Evolutionary conservation across 208 protist genomes (phyloP).

Genomic region (Leptomonas pyrrhocoris): DNA sequence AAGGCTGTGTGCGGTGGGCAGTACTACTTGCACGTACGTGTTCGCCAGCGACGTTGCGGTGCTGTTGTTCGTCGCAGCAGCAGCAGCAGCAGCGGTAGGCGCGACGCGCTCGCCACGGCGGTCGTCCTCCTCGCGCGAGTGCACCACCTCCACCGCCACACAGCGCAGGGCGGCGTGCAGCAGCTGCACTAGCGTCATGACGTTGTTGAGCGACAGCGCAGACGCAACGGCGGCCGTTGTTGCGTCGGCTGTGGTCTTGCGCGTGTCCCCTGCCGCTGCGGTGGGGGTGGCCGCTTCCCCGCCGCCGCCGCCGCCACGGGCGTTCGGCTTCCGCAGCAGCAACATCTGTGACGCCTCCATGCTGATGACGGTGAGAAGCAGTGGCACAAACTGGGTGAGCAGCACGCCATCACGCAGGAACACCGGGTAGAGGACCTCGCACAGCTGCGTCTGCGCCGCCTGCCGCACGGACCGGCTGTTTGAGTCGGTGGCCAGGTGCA

Average conservation of each 20-base stretch:
- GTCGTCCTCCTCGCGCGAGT: slow-evolving; percentile 21
- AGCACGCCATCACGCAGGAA: slow-evolving; percentile 37
- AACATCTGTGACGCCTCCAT: slow-evolving; percentile 44
- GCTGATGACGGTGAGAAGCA: slow-evolving; percentile 56
- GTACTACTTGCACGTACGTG: slow-evolving; percentile 44
- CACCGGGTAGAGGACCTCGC: slow-evolving; percentile 47
- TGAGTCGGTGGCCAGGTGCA: slow-evolving; percentile 58
- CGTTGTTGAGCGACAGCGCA: slow-evolving; percentile 38
- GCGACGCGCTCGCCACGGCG: slow-evolving; percentile 4
- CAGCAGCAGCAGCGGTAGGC: neutral
- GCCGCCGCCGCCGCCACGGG: neutral
- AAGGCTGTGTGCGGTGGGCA: slow-evolving; percentile 47
- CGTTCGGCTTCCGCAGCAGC: slow-evolving; percentile 9
- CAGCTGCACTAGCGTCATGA: slow-evolving; percentile 45
- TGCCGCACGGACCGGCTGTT: slow-evolving; percentile 55
- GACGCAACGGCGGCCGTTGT: slow-evolving; percentile 19
- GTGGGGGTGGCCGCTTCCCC: neutral
- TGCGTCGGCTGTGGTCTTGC: slow-evolving; percentile 9
- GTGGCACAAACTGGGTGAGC: slow-evolving; percentile 45
- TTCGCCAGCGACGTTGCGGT: slow-evolving; percentile 16
- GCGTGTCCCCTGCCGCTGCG: neutral
- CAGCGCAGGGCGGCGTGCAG: slow-evolving; percentile 45
- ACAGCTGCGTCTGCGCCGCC: slow-evolving; percentile 55
- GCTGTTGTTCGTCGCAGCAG: neutral
- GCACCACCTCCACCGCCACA: slow-evolving; percentile 32